Conservation (phyloP, 164 flowering plant genomes). For the Piper betle region DNA sequence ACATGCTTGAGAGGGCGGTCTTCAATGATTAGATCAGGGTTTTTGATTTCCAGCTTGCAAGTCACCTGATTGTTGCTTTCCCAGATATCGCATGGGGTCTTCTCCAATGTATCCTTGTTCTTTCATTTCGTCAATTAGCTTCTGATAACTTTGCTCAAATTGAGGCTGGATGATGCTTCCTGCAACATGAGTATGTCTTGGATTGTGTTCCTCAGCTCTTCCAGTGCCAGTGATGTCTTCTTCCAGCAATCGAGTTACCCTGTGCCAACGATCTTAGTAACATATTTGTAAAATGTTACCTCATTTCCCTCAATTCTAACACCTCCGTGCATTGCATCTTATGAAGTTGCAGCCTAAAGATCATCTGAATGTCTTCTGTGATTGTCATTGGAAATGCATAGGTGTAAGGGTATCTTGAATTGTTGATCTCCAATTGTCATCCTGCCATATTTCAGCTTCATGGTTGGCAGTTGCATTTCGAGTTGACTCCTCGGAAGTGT, state of each 20-base stretch:
- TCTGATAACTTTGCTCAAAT: too few relatives aligned
- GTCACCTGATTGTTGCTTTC: not conserved
- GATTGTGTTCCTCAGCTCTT: too few relatives aligned
- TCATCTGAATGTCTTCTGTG: not conserved
- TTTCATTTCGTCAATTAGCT: too few relatives aligned
- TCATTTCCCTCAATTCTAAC: not conserved
- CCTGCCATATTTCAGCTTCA: not conserved
- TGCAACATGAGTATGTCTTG: too few relatives aligned
- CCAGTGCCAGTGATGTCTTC: too few relatives aligned
- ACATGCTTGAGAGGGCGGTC: constrained; percentile 6
- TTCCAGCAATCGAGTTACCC: too few relatives aligned
- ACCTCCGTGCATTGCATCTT: not conserved
- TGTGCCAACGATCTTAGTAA: not conserved
- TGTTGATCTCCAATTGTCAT: not conserved
- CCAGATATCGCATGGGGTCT: not conserved
- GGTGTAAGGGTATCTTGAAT: not conserved
- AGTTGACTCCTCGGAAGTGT: constrained; percentile 2
- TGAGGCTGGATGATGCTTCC: too few relatives aligned
- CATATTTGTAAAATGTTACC: constrained; percentile 1
- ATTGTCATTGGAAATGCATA: not conserved
- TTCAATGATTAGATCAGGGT: constrained; percentile 4
- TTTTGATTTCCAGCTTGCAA: constrained; percentile 1
- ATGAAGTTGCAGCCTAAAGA: constrained; percentile 3
- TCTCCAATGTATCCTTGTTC: constrained; percentile 1
- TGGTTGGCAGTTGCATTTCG: not conserved